Conservation (phyloP, 2,329 filamentous ascomycete genomes). For the Periconia digitata region DNA sequence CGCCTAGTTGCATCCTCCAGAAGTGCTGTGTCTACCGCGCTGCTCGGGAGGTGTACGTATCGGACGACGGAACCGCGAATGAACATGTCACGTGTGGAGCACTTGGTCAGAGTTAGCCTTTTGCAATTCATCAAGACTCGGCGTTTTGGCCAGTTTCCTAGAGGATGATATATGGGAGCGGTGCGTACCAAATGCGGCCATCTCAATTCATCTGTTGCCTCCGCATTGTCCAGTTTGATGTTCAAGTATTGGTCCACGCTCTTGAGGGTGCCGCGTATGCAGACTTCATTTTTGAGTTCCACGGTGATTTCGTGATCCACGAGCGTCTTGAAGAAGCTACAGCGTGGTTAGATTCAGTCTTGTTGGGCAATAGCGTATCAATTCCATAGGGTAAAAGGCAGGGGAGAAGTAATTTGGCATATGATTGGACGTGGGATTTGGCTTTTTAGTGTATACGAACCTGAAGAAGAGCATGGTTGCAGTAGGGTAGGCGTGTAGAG, state of each 20-base stretch:
- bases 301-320: slow-evolving; percentile 97
- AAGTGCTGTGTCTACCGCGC: slow-evolving; percentile 80
- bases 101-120: slow-evolving; percentile 45
- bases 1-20: slow-evolving; percentile 76
- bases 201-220: slow-evolving; percentile 87
- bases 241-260: slow-evolving; percentile 99
- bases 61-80: slow-evolving; percentile 90
- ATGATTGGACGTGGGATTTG: too few species aligned
- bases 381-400: too few species aligned
- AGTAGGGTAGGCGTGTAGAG: slow-evolving; percentile 1
- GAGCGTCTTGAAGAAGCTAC: slow-evolving; percentile 91
- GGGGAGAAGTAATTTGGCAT: too few species aligned
- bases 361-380: too few species aligned
- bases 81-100: slow-evolving; percentile 92
- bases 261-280: slow-evolving; percentile 92
- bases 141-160: neutral
- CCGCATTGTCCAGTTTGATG: slow-evolving; percentile 96
- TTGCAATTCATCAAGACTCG: neutral
- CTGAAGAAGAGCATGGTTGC: slow-evolving; percentile 56
- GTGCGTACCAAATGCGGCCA: slow-evolving; percentile 81
- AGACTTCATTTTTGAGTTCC: slow-evolving; percentile 99
- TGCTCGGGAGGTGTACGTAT: slow-evolving; percentile 84
- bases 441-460: slow-evolving; percentile 26
- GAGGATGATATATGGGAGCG: too few species aligned
- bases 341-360: neutral